phyloP scores from a whole-genome alignment of 2,329 filamentous ascomycete genomes.

The Alternaria sp. region DNA sequence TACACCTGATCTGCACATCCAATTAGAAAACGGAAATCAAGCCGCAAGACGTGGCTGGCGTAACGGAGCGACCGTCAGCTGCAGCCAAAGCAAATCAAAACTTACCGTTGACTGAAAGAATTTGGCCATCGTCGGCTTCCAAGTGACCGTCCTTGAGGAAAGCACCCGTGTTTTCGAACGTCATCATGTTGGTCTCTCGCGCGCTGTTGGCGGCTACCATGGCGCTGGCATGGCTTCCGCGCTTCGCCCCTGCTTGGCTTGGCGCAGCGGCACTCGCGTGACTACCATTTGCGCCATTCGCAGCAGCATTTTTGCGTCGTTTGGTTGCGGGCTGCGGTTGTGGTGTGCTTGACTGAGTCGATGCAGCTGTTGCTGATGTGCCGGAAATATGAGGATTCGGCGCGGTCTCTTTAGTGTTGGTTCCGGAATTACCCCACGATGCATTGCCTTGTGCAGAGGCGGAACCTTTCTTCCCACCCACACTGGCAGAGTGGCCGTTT shows the following conservation, averaged over 20 bases:
- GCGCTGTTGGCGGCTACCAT: conserved; percentile 48
- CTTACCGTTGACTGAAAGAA: conserved; percentile 82
- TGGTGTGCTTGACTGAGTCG: conserved; percentile 41
- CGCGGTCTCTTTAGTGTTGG: conserved; percentile 45
- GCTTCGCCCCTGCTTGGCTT: conserved; percentile 47
- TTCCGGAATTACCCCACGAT: conserved; percentile 45
- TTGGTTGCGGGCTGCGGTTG: conserved; percentile 56
- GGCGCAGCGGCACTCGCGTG: conserved; percentile 47
- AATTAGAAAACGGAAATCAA: conserved; percentile 45
- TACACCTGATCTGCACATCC: conserved; percentile 77
- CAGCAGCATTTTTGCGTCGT: conserved; percentile 80
- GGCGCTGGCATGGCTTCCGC: conserved; percentile 39
- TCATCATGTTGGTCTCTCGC: conserved; percentile 84
- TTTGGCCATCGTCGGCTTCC: conserved; percentile 88
- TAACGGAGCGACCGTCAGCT: conserved; percentile 32
- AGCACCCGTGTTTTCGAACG: conserved; percentile 75
- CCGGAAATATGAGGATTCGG: conserved; percentile 57
- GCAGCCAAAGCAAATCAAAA: conserved; percentile 29
- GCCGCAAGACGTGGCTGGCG: conserved; percentile 38
- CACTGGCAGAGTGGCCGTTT: conserved; percentile 38
- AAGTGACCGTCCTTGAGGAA: conserved; percentile 77
- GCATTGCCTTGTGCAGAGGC: conserved; percentile 49
- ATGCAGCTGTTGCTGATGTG: conserved; percentile 64
- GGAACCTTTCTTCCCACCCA: conserved; percentile 48
- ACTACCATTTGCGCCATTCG: conserved; percentile 42